A percentile compares a stretch with the other conserved stretches of the same genome.
These are phyloP conservation scores for Cajanus cajan DNA, from an alignment of 306 rosid species.

Conservation along the genomic window DNA sequence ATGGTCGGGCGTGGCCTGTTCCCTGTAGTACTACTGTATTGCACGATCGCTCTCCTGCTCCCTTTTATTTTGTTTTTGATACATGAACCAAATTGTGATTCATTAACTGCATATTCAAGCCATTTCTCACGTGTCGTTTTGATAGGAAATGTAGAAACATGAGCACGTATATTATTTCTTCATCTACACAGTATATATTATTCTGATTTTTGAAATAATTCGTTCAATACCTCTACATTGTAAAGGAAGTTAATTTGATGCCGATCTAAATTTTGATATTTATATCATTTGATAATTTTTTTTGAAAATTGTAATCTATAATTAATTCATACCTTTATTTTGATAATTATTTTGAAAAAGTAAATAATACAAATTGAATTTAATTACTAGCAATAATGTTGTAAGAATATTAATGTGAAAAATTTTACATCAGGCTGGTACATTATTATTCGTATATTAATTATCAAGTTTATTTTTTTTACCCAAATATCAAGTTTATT, in stretches of 20 bases:
- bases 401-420: too few relatives aligned
- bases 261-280: too few relatives aligned
- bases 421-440: background rate
- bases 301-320: too few relatives aligned
- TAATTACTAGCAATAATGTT: too few relatives aligned
- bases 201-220: background rate
- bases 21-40: background rate
- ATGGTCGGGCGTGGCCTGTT: background rate
- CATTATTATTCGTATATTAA: background rate
- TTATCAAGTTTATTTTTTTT: too few relatives aligned
- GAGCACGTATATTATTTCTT: background rate
- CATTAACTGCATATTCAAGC: background rate
- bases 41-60: background rate
- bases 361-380: too few relatives aligned
- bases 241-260: too few relatives aligned
- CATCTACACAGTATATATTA: background rate
- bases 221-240: background rate
- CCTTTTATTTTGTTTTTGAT: background rate
- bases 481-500: too few relatives aligned
- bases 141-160: background rate
- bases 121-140: background rate
- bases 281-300: too few relatives aligned
- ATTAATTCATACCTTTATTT: too few relatives aligned
- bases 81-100: slow-evolving; percentile 14
- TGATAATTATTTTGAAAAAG: too few relatives aligned